Evolutionary conservation across 1,139 yeast genomes (phyloP).

Genomic region (Pichia sp.): DNA sequence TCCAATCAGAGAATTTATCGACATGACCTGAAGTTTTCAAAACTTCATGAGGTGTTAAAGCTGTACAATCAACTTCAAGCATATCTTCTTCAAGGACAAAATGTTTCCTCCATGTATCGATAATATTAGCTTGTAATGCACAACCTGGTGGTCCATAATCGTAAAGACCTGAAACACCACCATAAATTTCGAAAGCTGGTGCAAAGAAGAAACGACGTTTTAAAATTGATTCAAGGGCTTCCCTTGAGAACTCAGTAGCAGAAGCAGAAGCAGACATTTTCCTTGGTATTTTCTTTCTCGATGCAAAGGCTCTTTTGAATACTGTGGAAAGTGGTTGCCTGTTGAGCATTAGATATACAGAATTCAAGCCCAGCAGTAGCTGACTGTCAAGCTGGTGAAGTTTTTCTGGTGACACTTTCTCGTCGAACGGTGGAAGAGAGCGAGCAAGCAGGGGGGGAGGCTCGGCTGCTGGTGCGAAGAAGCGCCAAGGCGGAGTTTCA

Average conservation of each 20-base stretch:
- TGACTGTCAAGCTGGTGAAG: no score
- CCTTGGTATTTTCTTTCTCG: not conserved
- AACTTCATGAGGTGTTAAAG: conserved; percentile 96
- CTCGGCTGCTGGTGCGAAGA: no score
- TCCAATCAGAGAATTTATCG: conserved; percentile 98
- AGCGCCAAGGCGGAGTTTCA: no score
- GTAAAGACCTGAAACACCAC: conserved; percentile 96
- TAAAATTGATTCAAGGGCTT: conserved; percentile 78
- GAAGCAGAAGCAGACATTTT: conserved; percentile 1
- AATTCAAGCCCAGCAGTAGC: no score
- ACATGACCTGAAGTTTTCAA: conserved; percentile 98
- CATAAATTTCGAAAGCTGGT: conserved; percentile 94
- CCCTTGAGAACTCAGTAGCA: conserved; percentile 56
- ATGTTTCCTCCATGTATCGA: conserved; percentile 97
- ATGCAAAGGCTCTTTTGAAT: not conserved
- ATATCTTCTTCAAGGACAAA: conserved; percentile 96
- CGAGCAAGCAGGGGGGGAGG: no score
- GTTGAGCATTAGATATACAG: conserved; percentile 1
- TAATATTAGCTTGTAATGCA: conserved; percentile 91
- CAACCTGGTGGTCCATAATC: conserved; percentile 99
- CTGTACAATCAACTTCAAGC: conserved; percentile 97
- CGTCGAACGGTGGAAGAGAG: no score
- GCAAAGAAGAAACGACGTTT: conserved; percentile 96
- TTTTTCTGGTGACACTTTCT: not conserved
- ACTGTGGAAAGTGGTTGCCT: not conserved